Conservation (phyloP, 2,329 filamentous ascomycete genomes). For the Paecilomyces variotii region DNA sequence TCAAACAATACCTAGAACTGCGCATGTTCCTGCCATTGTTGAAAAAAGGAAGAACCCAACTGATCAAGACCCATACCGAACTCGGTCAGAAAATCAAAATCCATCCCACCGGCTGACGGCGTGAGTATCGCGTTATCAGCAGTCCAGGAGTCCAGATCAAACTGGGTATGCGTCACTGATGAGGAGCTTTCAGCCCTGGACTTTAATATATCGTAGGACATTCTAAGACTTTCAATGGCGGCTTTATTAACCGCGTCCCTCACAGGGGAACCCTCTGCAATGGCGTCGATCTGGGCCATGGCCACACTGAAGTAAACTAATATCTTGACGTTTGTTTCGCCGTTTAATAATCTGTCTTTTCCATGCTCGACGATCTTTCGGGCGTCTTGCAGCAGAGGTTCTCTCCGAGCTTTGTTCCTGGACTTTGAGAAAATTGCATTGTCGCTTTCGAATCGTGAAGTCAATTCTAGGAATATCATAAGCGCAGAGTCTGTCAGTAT, state of each 20-base stretch:
- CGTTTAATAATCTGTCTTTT: neutral
- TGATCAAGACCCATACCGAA: neutral
- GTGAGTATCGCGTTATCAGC: neutral
- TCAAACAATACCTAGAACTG: neutral
- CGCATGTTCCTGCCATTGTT: neutral
- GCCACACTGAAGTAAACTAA: constrained; percentile 2
- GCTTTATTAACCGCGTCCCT: neutral
- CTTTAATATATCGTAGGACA: neutral
- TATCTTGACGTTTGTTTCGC: constrained; percentile 10
- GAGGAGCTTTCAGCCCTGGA: neutral
- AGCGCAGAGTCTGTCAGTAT: constrained; percentile 3
- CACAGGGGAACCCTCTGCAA: constrained; percentile 1
- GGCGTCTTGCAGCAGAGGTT: neutral
- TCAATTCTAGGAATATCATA: constrained; percentile 5
- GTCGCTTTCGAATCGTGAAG: constrained; percentile 6
- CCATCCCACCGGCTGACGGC: neutral
- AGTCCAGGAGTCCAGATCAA: neutral
- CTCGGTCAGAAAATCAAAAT: neutral
- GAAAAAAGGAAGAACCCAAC: neutral
- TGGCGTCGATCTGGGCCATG: constrained; percentile 8
- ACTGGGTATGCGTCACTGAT: neutral
- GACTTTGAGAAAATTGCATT: neutral
- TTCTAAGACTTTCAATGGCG: neutral
- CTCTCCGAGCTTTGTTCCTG: neutral
- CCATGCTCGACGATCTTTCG: neutral